Evolutionary conservation across 768 basidiomycete genomes (phyloP), one percentile per base, ranked within the genome.

Genomic region (Leccinum barrowsii): DNA sequence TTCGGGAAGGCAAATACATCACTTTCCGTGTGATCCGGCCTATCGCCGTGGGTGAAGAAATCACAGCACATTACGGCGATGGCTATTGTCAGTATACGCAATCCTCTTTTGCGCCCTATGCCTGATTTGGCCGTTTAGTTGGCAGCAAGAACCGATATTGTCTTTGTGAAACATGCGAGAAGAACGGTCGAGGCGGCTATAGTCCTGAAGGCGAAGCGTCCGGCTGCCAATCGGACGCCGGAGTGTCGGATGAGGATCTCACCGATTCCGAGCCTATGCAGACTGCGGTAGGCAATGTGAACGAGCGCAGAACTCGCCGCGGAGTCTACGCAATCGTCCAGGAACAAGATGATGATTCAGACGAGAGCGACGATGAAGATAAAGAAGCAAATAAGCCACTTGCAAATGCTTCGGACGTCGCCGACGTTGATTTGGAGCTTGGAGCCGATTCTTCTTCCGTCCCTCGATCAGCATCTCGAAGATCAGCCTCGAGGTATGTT

Each of bases 41-140:
- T 56, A 92, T 94, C 67, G 78, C 80, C 46, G 75, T 88, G 24
- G 92, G 91, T 32, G 91, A 94, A 73, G 92, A 94, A 73, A 87
- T 94, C 49, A 92, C 91, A 30, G 92, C 92, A 46, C 90, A 92
- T 70, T 94, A 94, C 68, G 92, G 92, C 48, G 90, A 93, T 74
- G 89, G 89, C 49, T 94, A 94, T 72, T 94, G 91, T 94, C 70
- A 76, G 89, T 84, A 52, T 59, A 40, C 57, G 51, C 59, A 51
- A 56, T 61, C 54, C 64, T 65, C 60, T 62, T 62, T 61, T 59
- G 62, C 59, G 52, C 62, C 61, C 48, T 61, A 42, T 35, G 32
- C 51, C 67, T 70, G 40, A 70, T 77, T 74, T 76, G 59, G 64
- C 58, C 49, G 47, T 62, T 55, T 59, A 87, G 86, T 88, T 69